Conservation (phyloP, 768 basidiomycete species). For the Termitomyces sp. region DNA sequence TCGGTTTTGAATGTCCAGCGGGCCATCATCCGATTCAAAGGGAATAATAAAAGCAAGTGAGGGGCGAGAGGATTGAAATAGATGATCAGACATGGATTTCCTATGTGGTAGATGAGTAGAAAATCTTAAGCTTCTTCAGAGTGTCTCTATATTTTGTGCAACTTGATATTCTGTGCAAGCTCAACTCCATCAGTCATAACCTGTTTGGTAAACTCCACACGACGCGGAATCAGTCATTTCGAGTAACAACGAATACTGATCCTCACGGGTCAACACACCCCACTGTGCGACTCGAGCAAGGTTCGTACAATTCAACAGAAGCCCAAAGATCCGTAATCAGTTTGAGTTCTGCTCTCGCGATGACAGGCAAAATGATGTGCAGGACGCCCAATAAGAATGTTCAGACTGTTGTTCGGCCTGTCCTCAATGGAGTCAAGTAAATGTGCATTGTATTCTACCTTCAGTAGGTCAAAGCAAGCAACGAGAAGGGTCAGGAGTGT, state of each 20-base stretch:
- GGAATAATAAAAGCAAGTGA: constrained; percentile 78
- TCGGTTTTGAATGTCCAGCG: constrained; percentile 31
- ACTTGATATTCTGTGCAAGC: constrained; percentile 44
- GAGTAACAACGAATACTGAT: not conserved
- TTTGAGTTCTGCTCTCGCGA: constrained; percentile 73
- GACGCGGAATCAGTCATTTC: constrained; percentile 39
- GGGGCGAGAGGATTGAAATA: constrained; percentile 78
- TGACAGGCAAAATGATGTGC: constrained; percentile 79
- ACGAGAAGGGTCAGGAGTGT: constrained; percentile 88
- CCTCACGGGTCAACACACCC: constrained; percentile 43
- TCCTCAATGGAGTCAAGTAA: constrained; percentile 62
- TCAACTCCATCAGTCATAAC: constrained; percentile 48
- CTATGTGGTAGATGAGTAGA: constrained; percentile 32
- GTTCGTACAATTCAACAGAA: constrained; percentile 76
- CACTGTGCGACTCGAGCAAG: constrained; percentile 68
- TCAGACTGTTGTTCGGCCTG: constrained; percentile 83
- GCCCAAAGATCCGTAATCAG: constrained; percentile 84
- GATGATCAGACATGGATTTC: constrained; percentile 82
- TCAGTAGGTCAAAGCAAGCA: constrained; percentile 91
- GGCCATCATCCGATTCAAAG: constrained; percentile 71
- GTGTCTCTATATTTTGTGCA: no score
- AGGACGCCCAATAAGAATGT: constrained; percentile 81
- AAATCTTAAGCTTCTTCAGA: constrained; percentile 53
- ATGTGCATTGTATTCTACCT: constrained; percentile 78
- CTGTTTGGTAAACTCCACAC: constrained; percentile 90